Percentiles rank a stretch among this genome's conserved stretches.
Conservation (phyloP, 176 grass and related monocot species). For the Oryza brachyantha region DNA sequence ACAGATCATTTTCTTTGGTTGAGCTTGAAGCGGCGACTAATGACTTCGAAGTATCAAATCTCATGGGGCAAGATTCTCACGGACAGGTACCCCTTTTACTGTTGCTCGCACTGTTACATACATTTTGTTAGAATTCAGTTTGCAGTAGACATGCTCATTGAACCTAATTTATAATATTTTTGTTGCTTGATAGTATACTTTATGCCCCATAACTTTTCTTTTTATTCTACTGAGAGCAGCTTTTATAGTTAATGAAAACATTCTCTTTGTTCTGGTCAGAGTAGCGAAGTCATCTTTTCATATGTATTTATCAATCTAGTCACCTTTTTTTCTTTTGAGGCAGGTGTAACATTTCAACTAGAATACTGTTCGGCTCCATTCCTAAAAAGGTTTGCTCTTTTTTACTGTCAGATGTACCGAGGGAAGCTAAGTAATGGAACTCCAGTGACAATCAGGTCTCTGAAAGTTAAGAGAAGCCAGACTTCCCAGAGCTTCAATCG, state of each 20-base stretch:
- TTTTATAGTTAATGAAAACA: too few relatives aligned
- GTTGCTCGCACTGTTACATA: background rate
- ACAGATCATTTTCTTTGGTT: slow-evolving; percentile 68
- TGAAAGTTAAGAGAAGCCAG: slow-evolving; percentile 54
- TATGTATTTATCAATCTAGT: background rate
- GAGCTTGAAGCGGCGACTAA: slow-evolving; percentile 82
- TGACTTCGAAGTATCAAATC: slow-evolving; percentile 57
- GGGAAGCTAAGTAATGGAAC: slow-evolving; percentile 62
- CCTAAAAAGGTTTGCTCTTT: background rate
- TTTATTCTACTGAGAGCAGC: background rate
- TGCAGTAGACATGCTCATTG: background rate
- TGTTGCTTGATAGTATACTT: background rate
- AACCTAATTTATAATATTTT: background rate
- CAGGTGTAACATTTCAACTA: background rate
- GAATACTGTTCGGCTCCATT: background rate
- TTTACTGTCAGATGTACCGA: slow-evolving; percentile 51
- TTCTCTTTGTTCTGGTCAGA: background rate
- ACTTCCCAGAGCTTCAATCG: slow-evolving; percentile 58
- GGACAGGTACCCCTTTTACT: slow-evolving; percentile 51
- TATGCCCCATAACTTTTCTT: background rate
- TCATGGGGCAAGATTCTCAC: slow-evolving; percentile 61
- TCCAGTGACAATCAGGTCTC: slow-evolving; percentile 53
- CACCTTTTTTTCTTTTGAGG: background rate
- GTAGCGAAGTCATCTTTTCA: background rate
- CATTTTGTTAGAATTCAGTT: background rate